Evolutionary conservation across 306 rosid genomes (phyloP).

Genomic region (Cucurbita moschata): DNA sequence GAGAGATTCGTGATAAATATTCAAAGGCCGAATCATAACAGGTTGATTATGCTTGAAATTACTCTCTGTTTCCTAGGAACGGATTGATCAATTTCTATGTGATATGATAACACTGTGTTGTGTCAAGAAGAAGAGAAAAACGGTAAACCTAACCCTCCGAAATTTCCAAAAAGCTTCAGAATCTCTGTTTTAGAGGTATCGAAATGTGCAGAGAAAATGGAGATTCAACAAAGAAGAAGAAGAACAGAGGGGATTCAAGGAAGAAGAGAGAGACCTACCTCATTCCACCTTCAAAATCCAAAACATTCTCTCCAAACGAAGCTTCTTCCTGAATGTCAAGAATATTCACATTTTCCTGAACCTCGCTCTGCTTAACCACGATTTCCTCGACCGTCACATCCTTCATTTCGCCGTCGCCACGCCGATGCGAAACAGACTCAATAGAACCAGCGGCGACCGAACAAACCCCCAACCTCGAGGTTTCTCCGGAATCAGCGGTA

Average conservation of each 20-base stretch:
- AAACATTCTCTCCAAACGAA: constrained; percentile 71
- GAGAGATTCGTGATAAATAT: background rate
- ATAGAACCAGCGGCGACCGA: constrained; percentile 15
- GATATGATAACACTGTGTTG: background rate
- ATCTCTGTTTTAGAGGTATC: background rate
- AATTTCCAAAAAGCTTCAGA: background rate
- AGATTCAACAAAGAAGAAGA: background rate
- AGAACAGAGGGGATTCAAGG: background rate
- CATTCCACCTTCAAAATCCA: constrained; percentile 76
- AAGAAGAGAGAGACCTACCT: constrained; percentile 41
- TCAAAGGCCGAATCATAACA: background rate
- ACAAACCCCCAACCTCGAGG: constrained; percentile 25
- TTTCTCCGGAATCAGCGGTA: constrained; percentile 23
- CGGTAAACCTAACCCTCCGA: background rate
- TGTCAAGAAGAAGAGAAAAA: background rate
- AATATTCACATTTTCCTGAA: background rate
- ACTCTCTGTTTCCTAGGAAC: background rate
- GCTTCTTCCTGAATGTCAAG: constrained; percentile 50
- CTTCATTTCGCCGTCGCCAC: background rate
- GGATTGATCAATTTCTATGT: background rate
- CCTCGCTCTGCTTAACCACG: constrained; percentile 6
- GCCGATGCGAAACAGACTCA: constrained; percentile 14
- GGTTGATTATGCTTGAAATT: background rate
- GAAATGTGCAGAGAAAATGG: background rate
- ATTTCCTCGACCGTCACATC: background rate